A percentile compares a stretch with the other conserved stretches of the same genome.
Evolutionary conservation across 208 protist genomes (phyloP).

Genomic region (Wallacemonas sp.): DNA sequence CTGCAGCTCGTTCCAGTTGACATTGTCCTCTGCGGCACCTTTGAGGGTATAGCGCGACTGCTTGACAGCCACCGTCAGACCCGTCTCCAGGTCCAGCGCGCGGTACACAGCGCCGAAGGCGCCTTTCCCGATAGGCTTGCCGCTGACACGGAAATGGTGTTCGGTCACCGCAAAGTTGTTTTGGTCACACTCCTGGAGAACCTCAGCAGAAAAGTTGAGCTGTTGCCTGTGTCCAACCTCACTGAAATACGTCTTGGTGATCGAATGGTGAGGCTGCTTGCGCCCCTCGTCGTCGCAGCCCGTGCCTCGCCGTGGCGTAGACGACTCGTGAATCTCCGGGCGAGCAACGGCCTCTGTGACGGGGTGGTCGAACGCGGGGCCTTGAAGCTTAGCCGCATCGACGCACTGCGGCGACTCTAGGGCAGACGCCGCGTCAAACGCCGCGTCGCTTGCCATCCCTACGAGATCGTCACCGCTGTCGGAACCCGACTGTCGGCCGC

Average conservation of each 20-base stretch:
- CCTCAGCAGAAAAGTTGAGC: conserved; percentile 50
- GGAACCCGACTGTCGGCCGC: too few relatives aligned
- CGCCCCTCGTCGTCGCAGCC: too few relatives aligned
- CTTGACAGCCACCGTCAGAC: conserved; percentile 60
- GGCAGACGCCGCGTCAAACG: too few relatives aligned
- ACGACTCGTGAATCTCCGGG: too few relatives aligned
- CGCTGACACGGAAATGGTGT: conserved; percentile 55
- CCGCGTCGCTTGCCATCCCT: too few relatives aligned
- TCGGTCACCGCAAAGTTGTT: conserved; percentile 29
- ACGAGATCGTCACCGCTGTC: too few relatives aligned
- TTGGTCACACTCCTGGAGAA: conserved; percentile 36
- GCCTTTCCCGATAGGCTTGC: conserved; percentile 54
- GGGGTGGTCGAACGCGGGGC: too few relatives aligned
- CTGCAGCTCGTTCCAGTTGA: conserved; percentile 61
- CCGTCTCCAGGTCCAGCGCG: conserved; percentile 61
- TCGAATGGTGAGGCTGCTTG: neutral
- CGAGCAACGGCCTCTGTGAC: too few relatives aligned
- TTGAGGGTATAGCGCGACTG: conserved; percentile 54
- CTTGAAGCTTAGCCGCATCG: too few relatives aligned
- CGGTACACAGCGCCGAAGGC: conserved; percentile 67
- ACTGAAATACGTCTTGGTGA: neutral
- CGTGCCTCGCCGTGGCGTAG: too few relatives aligned
- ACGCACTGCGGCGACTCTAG: too few relatives aligned
- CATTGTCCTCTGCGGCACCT: conserved; percentile 18
- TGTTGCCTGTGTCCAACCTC: neutral